Percentiles rank a stretch among this genome's conserved stretches.
Conservation (phyloP, 2,329 filamentous ascomycete species). For the Coleophoma crateriformis region DNA sequence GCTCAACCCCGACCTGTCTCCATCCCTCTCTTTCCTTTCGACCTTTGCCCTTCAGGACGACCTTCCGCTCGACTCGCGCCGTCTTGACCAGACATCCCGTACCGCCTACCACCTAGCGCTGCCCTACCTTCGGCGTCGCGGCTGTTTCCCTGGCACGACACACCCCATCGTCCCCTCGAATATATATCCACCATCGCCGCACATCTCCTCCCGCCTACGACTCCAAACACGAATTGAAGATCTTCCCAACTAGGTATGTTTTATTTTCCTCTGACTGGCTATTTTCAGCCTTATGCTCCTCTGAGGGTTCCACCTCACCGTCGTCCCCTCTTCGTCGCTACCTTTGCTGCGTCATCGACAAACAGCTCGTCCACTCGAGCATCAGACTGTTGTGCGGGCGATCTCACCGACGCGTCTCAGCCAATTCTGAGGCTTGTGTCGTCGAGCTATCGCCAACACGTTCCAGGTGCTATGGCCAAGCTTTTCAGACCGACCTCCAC, state of each 20-base stretch:
- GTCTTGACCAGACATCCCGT: no score
- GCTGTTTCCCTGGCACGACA: no score
- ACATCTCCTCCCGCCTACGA: background rate
- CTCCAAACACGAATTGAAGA: background rate
- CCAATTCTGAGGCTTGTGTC: background rate
- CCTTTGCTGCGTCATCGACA: background rate
- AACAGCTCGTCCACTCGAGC: background rate
- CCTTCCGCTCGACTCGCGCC: no score
- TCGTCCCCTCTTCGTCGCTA: background rate
- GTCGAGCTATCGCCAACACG: background rate
- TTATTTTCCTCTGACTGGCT: background rate
- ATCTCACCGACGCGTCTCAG: background rate
- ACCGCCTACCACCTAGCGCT: no score
- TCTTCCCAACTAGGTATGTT: background rate
- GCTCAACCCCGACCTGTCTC: no score
- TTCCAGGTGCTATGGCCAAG: background rate
- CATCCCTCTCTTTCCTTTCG: no score
- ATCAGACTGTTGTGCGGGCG: background rate
- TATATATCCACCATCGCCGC: no score
- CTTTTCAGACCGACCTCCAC: no score
- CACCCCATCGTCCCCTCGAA: no score
- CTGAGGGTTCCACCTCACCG: background rate
- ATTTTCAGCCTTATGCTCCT: background rate
- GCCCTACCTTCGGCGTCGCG: no score
- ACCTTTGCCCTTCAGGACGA: no score